Base-by-base conservation (phyloP, 441 rosid species). In the Populus hybrid region DNA sequence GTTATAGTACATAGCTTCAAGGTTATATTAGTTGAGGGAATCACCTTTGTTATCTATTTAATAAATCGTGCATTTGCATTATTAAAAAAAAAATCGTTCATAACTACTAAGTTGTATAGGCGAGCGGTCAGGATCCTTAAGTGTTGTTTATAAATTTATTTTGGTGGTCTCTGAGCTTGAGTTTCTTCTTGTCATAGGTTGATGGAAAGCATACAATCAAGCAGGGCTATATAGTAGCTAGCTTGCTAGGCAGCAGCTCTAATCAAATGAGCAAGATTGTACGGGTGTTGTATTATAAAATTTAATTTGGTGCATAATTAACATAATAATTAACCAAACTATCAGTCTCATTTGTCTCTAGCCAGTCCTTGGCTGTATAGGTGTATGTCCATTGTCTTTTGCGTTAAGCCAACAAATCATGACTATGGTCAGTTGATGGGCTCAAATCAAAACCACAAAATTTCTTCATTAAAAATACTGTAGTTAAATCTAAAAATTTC, bases 301-400 rank as follows among this genome's bases (percentile, higher is more conserved):
- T 28, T 21, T 3, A 7, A 38, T 7, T 19, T 3, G 66, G 14
- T 61, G 6, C 9, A 6, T 57, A 57, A 57, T 7, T 7, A 19
- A 57, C 63, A 57, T 57, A 57, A 23, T 21, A 61, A 23, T 67
- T 67, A 50, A 66, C 82, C 79, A 69, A 78, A 84, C 67, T 81
- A 78, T 86, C 85, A 72, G 24, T 78, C 59, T 84, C 88, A 76
- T 42, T 30, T 57, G 77, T 87, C 81, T 80, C 79, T 87, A 69
- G n/a, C n/a, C 75, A 82, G 73, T 86, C 88, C 74, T 83, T 83
- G 76, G 88, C 84, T 86, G 87, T 86, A 70, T 71, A 71, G 71
- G 28, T 87, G 89, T n/a, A 88, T 84, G 91, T 87, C n/a, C 89
- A 88, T 67, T 66, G 77, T 79, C 78, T 40, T 80, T 79, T 80